Conservation (phyloP, 148 eudicot genomes). For the Rhododendron williamsianum region DNA sequence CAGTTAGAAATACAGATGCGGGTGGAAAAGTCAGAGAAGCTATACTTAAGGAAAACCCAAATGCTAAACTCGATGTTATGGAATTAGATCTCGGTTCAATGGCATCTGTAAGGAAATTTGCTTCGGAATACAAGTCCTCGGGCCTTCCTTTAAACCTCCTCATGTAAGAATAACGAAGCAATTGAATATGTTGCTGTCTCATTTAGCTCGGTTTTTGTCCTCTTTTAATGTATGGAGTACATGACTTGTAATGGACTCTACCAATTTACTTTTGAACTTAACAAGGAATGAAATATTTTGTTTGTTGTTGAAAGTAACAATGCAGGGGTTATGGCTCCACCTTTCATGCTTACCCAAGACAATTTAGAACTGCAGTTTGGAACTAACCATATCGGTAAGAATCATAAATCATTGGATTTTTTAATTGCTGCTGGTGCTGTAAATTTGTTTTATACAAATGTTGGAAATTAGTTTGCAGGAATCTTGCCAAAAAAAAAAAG, state of each 20-base stretch:
- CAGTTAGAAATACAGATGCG: conserved; percentile 19
- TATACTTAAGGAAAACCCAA: conserved; percentile 50
- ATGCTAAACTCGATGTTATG: conserved; percentile 82
- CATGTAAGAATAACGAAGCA: conserved; percentile 48
- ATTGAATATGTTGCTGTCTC: neutral
- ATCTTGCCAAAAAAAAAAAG: too few species aligned
- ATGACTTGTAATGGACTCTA: neutral
- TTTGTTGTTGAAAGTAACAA: conserved; percentile 54
- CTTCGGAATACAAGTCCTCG: conserved; percentile 51
- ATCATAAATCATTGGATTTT: conserved; percentile 1
- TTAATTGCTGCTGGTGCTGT: neutral
- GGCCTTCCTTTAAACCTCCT: conserved; percentile 29
- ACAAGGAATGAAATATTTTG: neutral
- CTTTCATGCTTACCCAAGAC: conserved; percentile 72
- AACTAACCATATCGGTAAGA: conserved; percentile 77
- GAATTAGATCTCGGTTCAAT: conserved; percentile 82
- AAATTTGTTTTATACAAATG: neutral
- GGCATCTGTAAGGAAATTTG: conserved; percentile 72
- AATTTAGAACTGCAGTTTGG: conserved; percentile 82
- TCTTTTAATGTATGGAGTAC: neutral
- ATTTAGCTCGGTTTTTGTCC: neutral
- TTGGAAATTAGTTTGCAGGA: neutral
- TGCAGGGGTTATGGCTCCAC: conserved; percentile 92
- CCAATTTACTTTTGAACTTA: neutral
- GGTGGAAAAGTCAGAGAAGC: conserved; percentile 57